A percentile compares a stretch with the other conserved stretches of the same genome.
These are phyloP conservation scores for Chlorella variabilis DNA, from an alignment of 163 green algal genomes.

Conservation along the genomic window DNA sequence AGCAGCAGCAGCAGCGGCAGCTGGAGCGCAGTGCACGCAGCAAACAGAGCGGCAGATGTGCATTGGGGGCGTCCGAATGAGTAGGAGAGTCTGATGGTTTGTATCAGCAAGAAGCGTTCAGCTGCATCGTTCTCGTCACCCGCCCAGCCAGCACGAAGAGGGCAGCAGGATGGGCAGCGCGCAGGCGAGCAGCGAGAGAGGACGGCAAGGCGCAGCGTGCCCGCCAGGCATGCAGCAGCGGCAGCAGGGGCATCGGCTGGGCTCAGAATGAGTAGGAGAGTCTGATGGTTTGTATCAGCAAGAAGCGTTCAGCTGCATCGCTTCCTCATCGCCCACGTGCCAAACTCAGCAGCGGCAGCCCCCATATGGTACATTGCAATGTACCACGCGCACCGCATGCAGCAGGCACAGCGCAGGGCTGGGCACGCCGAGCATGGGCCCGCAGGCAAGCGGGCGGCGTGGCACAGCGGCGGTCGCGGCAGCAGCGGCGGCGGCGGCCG, in stretches of 20 bases:
- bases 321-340: conserved; percentile 13
- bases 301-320: background rate
- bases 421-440: too few relatives aligned
- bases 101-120: conserved; percentile 1
- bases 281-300: conserved; percentile 18
- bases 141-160: background rate
- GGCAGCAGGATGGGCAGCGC: background rate
- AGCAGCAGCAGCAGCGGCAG: background rate
- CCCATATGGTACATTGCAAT: background rate
- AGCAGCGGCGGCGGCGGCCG: too few relatives aligned
- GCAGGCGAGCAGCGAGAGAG: background rate
- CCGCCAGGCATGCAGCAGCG: background rate
- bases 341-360: background rate
- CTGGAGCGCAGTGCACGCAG: background rate
- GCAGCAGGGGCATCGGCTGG: background rate
- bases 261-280: conserved; percentile 42
- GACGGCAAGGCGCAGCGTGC: background rate
- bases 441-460: too few relatives aligned
- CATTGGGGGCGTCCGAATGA: conserved; percentile 23
- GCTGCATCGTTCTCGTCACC: conserved; percentile 10
- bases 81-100: conserved; percentile 39
- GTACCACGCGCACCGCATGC: too few relatives aligned
- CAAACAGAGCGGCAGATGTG: background rate
- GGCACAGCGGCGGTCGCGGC: too few relatives aligned
- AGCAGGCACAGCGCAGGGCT: too few relatives aligned